Evolutionary conservation across 2,329 filamentous ascomycete species (phyloP).

Genomic region (Stagonosporopsis vannaccii): DNA sequence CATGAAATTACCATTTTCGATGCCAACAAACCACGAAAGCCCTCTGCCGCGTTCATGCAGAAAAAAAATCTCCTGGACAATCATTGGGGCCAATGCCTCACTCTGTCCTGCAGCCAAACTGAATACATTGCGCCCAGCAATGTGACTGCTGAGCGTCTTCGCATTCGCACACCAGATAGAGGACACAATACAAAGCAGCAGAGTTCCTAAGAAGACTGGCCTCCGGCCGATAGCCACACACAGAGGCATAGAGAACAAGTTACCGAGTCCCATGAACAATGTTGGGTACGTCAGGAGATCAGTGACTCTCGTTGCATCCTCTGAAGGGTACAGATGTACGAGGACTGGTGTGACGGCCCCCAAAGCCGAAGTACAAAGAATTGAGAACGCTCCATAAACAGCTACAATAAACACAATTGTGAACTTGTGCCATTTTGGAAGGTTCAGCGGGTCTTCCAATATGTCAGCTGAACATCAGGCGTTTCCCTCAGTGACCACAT

Average conservation of each 20-base stretch:
- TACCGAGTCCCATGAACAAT: not conserved
- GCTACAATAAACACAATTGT: not conserved
- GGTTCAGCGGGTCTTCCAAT: not conserved
- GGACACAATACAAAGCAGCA: not conserved
- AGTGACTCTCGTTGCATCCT: not conserved
- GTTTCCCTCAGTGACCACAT: not conserved
- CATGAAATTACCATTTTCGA: not conserved
- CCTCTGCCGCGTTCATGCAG: not conserved
- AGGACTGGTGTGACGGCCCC: not conserved
- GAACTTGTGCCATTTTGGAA: not conserved
- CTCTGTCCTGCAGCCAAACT: not conserved
- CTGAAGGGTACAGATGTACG: not conserved
- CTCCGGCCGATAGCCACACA: not conserved
- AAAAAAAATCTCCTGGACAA: not conserved
- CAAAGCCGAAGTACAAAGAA: not conserved
- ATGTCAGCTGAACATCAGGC: not conserved
- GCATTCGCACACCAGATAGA: slow-evolving; percentile 1
- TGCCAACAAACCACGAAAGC: not conserved
- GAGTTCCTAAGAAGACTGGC: not conserved
- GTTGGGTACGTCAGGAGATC: not conserved
- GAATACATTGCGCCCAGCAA: slow-evolving; percentile 1
- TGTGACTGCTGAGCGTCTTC: not conserved
- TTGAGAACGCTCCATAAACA: not conserved
- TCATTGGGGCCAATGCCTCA: slow-evolving; percentile 1
- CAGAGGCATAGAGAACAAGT: not conserved